A percentile compares a stretch with the other conserved stretches of the same genome.
These are phyloP conservation scores for Chalciporus sp. DNA, from an alignment of 1,284 basidiomycete species.

Conservation along the genomic window DNA sequence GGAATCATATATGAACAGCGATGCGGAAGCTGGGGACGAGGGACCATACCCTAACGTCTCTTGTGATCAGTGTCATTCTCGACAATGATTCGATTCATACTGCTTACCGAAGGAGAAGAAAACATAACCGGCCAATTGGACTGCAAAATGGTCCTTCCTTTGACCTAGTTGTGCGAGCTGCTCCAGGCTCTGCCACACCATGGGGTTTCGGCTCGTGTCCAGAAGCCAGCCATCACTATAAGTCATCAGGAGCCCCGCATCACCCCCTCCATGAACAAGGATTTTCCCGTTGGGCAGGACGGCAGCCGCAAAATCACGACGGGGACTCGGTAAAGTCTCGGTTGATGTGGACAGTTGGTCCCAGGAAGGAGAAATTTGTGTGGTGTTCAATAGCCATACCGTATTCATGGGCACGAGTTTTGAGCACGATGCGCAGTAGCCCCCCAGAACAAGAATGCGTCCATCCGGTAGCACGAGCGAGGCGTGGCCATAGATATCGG, in stretches of 20 bases:
- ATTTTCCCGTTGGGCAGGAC: constrained; percentile 57
- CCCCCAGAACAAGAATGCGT: constrained; percentile 75
- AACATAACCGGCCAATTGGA: constrained; percentile 60
- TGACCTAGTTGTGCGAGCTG: constrained; percentile 57
- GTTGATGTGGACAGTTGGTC: constrained; percentile 42
- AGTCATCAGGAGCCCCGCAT: constrained; percentile 54
- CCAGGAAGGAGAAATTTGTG: constrained; percentile 53
- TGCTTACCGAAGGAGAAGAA: constrained; percentile 79
- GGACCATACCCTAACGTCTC: constrained; percentile 55
- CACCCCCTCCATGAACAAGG: constrained; percentile 79
- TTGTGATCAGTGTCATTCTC: constrained; percentile 5
- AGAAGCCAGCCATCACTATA: constrained; percentile 78
- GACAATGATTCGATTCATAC: background rate
- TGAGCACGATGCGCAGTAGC: constrained; percentile 55
- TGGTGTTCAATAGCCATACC: constrained; percentile 69
- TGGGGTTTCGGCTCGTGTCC: constrained; percentile 56
- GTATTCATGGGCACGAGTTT: constrained; percentile 56
- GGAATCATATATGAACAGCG: constrained; percentile 57
- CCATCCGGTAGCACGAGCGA: constrained; percentile 70
- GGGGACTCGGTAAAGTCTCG: constrained; percentile 52
- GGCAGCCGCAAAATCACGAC: constrained; percentile 68
- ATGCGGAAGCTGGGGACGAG: constrained; percentile 44
- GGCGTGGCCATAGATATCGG: constrained; percentile 70
- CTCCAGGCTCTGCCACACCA: constrained; percentile 57
- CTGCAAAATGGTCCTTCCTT: constrained; percentile 74